These are phyloP conservation scores for Peronospora destructor DNA, from an alignment of 352 stramenopile genomes.

Conservation along the genomic window DNA sequence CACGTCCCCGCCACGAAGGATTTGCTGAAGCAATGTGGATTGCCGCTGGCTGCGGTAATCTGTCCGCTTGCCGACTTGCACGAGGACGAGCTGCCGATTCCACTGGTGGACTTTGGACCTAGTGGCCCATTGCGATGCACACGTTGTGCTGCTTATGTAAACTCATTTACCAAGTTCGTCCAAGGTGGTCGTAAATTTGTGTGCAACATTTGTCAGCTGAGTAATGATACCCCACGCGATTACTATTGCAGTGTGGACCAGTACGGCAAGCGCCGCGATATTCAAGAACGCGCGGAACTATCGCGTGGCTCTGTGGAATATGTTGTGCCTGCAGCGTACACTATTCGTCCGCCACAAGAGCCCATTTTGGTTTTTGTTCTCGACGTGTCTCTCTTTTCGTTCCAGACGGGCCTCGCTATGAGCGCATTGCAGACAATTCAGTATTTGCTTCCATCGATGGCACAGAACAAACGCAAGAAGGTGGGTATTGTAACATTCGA, in stretches of 20 bases:
- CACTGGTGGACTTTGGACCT: constrained; percentile 80
- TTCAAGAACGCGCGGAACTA: constrained; percentile 73
- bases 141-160: constrained; percentile 82
- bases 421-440: constrained; percentile 69
- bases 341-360: constrained; percentile 69
- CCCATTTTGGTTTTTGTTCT: constrained; percentile 85
- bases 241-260: constrained; percentile 87
- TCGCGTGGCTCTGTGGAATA: constrained; percentile 82
- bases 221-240: constrained; percentile 78
- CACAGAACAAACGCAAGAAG: constrained; percentile 80
- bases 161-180: constrained; percentile 85
- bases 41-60: constrained; percentile 78
- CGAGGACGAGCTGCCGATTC: constrained; percentile 77
- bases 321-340: constrained; percentile 77
- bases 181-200: constrained; percentile 80
- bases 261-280: constrained; percentile 73
- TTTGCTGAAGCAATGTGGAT: constrained; percentile 62
- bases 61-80: constrained; percentile 76
- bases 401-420: constrained; percentile 60
- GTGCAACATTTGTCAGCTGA: constrained; percentile 84
- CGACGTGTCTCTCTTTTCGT: constrained; percentile 80
- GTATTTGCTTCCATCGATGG: constrained; percentile 66
- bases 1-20: constrained; percentile 72
- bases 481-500: constrained; percentile 87
- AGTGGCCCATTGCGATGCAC: constrained; percentile 77